phyloP scores from a whole-genome alignment of 768 basidiomycete genomes.

The Lanmaoa rubissima region DNA sequence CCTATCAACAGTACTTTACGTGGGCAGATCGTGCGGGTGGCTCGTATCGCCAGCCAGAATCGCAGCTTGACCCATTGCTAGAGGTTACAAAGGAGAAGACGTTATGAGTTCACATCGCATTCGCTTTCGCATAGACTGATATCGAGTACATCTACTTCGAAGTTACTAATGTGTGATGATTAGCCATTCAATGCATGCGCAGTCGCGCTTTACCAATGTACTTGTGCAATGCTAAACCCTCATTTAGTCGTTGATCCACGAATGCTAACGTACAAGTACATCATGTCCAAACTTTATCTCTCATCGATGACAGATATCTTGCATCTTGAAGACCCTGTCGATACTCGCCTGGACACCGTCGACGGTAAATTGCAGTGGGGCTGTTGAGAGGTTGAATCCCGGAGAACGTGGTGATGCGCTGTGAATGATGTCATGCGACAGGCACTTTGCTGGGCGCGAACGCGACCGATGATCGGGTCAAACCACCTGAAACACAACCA shows the following conservation, averaged over 20 bases:
- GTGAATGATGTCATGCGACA: background rate
- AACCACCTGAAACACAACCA: no score
- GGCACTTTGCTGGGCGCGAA: no score
- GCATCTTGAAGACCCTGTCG: background rate
- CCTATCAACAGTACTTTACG: constrained; percentile 81
- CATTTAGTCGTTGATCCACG: background rate
- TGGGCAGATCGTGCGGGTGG: constrained; percentile 84
- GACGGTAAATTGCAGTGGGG: no score
- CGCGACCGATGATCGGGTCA: background rate
- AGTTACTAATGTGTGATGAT: constrained; percentile 19
- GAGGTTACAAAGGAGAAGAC: constrained; percentile 44
- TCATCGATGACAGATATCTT: background rate
- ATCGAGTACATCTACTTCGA: constrained; percentile 16
- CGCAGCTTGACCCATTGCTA: constrained; percentile 79
- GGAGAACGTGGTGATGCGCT: background rate
- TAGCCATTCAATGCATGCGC: constrained; percentile 1
- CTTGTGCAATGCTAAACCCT: background rate
- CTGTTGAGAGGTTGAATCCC: background rate
- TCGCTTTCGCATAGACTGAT: constrained; percentile 4
- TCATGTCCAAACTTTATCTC: background rate
- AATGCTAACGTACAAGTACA: background rate
- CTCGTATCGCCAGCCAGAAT: constrained; percentile 87
- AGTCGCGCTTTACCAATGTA: background rate
- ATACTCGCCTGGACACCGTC: no score
- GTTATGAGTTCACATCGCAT: constrained; percentile 4